Percentiles rank a stretch among this genome's conserved stretches.
Evolutionary conservation across 2,329 filamentous ascomycete species (phyloP).

Genomic region (Fusarium praegraminearum): DNA sequence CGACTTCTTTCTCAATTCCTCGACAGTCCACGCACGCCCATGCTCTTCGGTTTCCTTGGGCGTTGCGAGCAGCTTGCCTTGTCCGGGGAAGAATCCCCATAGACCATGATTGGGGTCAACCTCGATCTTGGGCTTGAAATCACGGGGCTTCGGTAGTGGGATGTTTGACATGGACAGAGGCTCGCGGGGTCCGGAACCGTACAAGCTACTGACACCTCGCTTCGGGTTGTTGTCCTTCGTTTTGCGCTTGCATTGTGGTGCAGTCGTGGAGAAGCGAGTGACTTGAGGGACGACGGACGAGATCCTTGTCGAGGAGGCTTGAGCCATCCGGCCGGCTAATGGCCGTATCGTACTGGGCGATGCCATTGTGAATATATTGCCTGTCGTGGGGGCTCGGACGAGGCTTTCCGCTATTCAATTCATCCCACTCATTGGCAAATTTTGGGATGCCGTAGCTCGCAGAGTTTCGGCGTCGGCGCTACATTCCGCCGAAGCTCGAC

Average conservation of each 20-base stretch:
- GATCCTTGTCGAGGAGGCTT: constrained; percentile 30
- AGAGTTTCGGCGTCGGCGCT: constrained; percentile 26
- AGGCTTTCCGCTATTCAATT: constrained; percentile 41
- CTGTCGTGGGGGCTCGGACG: constrained; percentile 32
- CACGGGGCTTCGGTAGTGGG: constrained; percentile 76
- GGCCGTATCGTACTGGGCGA: constrained; percentile 48
- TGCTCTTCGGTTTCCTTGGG: constrained; percentile 78
- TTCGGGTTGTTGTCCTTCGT: constrained; percentile 80
- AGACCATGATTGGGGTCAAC: constrained; percentile 84
- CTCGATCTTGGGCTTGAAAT: constrained; percentile 68
- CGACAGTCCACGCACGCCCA: constrained; percentile 84
- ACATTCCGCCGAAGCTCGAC: constrained; percentile 14
- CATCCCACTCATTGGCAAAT: constrained; percentile 39
- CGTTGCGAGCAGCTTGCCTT: constrained; percentile 75
- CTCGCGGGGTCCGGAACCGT: constrained; percentile 79
- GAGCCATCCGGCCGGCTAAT: constrained; percentile 43
- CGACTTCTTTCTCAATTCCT: constrained; percentile 88
- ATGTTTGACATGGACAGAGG: constrained; percentile 79
- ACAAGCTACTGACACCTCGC: constrained; percentile 85
- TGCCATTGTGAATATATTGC: constrained; percentile 47
- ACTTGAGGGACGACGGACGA: constrained; percentile 30
- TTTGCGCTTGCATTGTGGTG: constrained; percentile 61
- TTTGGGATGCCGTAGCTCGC: constrained; percentile 33
- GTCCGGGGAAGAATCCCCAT: constrained; percentile 88
- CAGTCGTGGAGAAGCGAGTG: constrained; percentile 66